Evolutionary conservation across 768 basidiomycete species (phyloP).

Genomic region (Candolleomyces eurysporus): DNA sequence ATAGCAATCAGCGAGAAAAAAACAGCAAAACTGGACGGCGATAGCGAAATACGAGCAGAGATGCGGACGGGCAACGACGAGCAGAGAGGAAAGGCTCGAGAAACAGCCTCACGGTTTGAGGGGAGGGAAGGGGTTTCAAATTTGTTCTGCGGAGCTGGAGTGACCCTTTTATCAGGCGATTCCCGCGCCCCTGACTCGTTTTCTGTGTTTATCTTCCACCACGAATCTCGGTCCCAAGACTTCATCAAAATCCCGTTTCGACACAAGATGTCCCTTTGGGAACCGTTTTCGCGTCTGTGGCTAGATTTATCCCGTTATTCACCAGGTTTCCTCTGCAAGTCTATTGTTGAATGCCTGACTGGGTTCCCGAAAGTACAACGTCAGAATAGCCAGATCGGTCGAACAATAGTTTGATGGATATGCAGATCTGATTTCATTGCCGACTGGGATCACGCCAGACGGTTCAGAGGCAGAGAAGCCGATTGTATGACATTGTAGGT

Average conservation of each 20-base stretch:
- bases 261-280: constrained; percentile 7
- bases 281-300: neutral
- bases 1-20: constrained; percentile 30
- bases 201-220: constrained; percentile 12
- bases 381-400: constrained; percentile 11
- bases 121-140: constrained; percentile 28
- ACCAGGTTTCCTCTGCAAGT: neutral
- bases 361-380: constrained; percentile 3
- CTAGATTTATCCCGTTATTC: neutral
- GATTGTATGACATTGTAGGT: constrained; percentile 23
- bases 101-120: constrained; percentile 16
- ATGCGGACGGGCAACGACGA: constrained; percentile 13
- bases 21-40: constrained; percentile 33
- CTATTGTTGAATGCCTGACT: neutral
- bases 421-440: constrained; percentile 9
- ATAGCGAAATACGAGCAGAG: constrained; percentile 25
- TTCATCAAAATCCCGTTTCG: constrained; percentile 4
- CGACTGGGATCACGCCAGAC: neutral
- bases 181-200: constrained; percentile 33
- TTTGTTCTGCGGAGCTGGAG: constrained; percentile 30
- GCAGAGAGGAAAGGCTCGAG: neutral
- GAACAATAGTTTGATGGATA: constrained; percentile 18
- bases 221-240: neutral
- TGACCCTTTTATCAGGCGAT: constrained; percentile 21
- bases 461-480: constrained; percentile 1